Evolutionary conservation across 768 basidiomycete genomes (phyloP).

Genomic region (Lactifluus pinguis): DNA sequence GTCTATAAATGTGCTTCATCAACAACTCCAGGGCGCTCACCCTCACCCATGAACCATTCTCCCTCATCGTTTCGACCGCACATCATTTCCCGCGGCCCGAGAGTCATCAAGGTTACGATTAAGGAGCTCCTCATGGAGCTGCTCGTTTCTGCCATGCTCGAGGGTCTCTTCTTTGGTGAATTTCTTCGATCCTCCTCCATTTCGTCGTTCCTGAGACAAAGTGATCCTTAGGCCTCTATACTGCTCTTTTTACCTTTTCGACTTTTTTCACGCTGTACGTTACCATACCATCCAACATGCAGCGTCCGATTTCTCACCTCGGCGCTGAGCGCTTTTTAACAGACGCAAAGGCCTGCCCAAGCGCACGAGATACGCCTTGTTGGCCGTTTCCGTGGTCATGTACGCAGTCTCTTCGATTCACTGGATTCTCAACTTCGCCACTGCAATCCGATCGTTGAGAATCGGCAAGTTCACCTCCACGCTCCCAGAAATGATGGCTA

Average conservation of each 20-base stretch:
- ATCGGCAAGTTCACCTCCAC: background rate
- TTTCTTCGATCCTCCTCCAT: background rate
- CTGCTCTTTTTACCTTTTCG: background rate
- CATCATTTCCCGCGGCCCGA: too few species aligned
- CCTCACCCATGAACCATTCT: background rate
- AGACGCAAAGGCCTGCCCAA: background rate
- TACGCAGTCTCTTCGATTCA: background rate
- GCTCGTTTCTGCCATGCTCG: background rate
- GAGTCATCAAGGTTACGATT: too few species aligned
- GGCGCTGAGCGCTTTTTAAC: background rate
- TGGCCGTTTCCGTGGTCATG: background rate
- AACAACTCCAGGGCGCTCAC: background rate
- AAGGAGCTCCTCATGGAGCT: background rate
- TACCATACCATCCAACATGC: too few species aligned
- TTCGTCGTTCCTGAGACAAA: background rate
- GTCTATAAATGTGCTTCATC: background rate
- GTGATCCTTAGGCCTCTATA: background rate
- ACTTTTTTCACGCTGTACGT: background rate
- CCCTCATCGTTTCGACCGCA: too few species aligned
- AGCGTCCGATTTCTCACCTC: background rate
- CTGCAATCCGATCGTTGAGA: background rate
- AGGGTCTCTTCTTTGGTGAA: background rate
- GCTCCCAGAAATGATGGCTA: background rate
- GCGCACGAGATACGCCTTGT: background rate
- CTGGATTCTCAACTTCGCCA: background rate